Base-by-base conservation (phyloP, 306 rosid genomes). In the Alnus rubra region DNA sequence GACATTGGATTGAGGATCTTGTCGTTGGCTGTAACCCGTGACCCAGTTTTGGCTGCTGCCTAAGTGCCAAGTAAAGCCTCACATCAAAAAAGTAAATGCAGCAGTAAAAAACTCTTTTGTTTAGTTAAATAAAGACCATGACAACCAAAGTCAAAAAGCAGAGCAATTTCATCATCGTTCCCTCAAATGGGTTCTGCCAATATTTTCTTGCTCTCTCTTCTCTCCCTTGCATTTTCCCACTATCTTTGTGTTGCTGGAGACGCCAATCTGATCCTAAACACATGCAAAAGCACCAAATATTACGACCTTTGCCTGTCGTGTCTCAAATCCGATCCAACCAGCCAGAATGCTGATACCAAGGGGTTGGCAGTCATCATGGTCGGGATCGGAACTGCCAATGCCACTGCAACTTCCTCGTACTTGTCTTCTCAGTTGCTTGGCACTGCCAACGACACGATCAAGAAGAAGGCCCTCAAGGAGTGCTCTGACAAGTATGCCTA, bases 211-310 rank as follows among this genome's bases (percentile, higher is more conserved):
- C 69, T 86, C 49, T 59, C 76, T 71, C 78, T 74, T 82, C 68
- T 89, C 63, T 87, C 78, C 65, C 55, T 77, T 74, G 73, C 70
- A 76, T 77, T 45, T 49, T 65, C 53, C 30, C 37, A 1, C 45
- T 18, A 3, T 70, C 35, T 79, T 81, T 82, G 75, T 30, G 89
- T 78, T 9, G 73, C 49, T 1, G 95, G 88, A 45, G 91, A 92
- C 81, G n/a, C 89, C 16, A 82, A 74, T 72, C 81, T 93, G 76
- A 91, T 95, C 81, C 84, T 82, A n/a, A 86, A 78, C 9, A 95
- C 98, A 3, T 95, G 98, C 89, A 84, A 78, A 82, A 83, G 76
- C 86, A 95, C 97, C n/a, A 89, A 89, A 31, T 89, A 82, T 88
- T 90, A 88, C 75, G 69, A 83, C 35, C 92, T 95, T 14, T 95